Conservation (phyloP, 1,139 yeast species). For the Lodderomyces oxycetoniae region DNA sequence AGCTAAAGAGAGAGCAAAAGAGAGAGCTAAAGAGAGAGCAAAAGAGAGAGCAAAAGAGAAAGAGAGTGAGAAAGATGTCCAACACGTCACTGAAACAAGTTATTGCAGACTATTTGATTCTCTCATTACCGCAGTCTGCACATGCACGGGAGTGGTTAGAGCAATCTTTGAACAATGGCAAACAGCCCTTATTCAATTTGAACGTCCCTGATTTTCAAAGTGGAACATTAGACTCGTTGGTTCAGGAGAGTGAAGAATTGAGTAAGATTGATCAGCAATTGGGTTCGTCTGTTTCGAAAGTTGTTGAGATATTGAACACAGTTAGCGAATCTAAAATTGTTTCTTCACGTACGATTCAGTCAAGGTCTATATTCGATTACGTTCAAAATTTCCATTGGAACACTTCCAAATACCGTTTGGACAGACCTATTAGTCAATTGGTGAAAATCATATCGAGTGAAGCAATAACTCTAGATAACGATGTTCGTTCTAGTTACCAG, state of each 20-base stretch:
- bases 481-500: conserved; percentile 67
- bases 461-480: conserved; percentile 76
- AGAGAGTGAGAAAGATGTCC: conserved; percentile 2
- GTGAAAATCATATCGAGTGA: conserved; percentile 69
- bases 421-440: conserved; percentile 74
- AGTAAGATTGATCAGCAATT: conserved; percentile 75
- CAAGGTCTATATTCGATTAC: conserved; percentile 52
- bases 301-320: conserved; percentile 61
- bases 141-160: conserved; percentile 44
- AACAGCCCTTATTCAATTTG: conserved; percentile 40
- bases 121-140: conserved; percentile 51
- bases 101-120: conserved; percentile 41
- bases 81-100: conserved; percentile 6
- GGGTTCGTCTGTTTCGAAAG: conserved; percentile 62
- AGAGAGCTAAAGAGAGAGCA: neutral
- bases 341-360: conserved; percentile 33
- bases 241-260: conserved; percentile 86
- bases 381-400: conserved; percentile 83
- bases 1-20: neutral
- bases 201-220: conserved; percentile 85
- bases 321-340: conserved; percentile 37
- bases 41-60: neutral
- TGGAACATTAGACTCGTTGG: conserved; percentile 89
- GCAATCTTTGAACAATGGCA: conserved; percentile 41
- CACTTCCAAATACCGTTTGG: conserved; percentile 76